A percentile compares a stretch with the other conserved stretches of the same genome.
phyloP scores from a whole-genome alignment of 371 early-diverging fungal genomes.

The Nosema bombycis region DNA sequence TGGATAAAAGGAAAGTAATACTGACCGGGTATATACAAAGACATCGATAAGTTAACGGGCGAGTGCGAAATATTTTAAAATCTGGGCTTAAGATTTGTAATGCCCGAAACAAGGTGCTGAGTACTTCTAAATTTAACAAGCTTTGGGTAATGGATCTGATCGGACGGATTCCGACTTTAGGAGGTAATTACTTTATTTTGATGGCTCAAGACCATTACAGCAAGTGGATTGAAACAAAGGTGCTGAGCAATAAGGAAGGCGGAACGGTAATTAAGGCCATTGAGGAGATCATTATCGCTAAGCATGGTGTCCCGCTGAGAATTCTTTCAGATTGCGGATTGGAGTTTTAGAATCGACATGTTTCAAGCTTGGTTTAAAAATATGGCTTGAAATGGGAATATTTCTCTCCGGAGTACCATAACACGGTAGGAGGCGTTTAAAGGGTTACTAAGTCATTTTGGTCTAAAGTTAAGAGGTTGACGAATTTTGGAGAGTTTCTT shows the following conservation, averaged over 20 bases:
- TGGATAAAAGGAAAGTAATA: neutral
- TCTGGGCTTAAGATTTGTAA: neutral
- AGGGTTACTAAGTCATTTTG: neutral
- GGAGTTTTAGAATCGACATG: neutral
- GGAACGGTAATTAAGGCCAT: neutral
- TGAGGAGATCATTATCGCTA: neutral
- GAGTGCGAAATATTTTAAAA: neutral
- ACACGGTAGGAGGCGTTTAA: conserved; percentile 16
- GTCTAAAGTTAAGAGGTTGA: neutral
- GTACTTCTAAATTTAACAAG: neutral
- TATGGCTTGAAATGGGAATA: conserved; percentile 5
- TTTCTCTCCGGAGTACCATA: conserved; percentile 18
- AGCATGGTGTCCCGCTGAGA: neutral
- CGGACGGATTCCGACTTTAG: neutral
- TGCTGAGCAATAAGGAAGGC: neutral
- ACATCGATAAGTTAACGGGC: neutral
- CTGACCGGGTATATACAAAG: neutral
- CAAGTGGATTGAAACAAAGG: neutral
- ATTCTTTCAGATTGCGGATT: neutral
- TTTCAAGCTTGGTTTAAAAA: neutral
- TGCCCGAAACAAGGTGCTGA: neutral
- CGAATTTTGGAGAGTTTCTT: neutral
- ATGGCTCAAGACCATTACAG: neutral
- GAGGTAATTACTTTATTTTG: neutral
- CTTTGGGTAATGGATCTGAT: neutral